Evolutionary conservation across 2,329 filamentous ascomycete species (phyloP).

Genomic region (Aspergillus persii): DNA sequence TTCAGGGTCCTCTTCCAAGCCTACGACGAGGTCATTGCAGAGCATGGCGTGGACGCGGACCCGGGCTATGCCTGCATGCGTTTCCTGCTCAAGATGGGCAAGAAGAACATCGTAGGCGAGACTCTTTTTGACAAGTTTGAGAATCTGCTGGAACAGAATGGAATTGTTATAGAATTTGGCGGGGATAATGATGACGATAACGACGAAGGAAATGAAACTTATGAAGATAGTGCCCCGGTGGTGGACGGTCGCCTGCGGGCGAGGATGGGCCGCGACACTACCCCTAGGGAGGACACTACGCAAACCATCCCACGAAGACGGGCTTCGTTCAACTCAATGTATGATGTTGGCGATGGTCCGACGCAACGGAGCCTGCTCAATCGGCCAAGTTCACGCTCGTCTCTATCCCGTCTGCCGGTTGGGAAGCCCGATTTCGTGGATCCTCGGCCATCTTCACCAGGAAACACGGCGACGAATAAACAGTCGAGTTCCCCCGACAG

Average conservation of each 20-base stretch:
- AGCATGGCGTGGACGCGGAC: constrained; percentile 68
- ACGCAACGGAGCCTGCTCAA: constrained; percentile 42
- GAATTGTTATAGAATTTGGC: constrained; percentile 67
- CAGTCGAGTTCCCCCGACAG: constrained; percentile 29
- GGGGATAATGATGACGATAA: constrained; percentile 34
- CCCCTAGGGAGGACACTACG: constrained; percentile 28
- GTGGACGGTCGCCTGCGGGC: constrained; percentile 23
- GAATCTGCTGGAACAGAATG: constrained; percentile 64
- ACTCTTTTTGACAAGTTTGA: constrained; percentile 69
- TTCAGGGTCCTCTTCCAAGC: constrained; percentile 77
- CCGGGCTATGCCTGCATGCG: constrained; percentile 73
- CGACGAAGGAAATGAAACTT: constrained; percentile 26
- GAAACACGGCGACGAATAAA: constrained; percentile 7
- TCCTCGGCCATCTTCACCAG: constrained; percentile 18
- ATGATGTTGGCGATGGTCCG: constrained; percentile 53
- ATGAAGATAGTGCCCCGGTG: constrained; percentile 22
- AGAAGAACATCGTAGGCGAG: constrained; percentile 53
- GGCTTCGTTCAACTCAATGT: constrained; percentile 55
- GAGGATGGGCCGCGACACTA: constrained; percentile 16
- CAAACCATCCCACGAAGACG: constrained; percentile 41
- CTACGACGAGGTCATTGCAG: constrained; percentile 72
- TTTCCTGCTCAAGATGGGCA: constrained; percentile 76
- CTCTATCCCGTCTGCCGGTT: constrained; percentile 41
- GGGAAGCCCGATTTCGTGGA: constrained; percentile 36
- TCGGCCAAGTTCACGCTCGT: constrained; percentile 44